phyloP scores from a whole-genome alignment of 106 monocot genomes.

The Iris macrosiphon region DNA sequence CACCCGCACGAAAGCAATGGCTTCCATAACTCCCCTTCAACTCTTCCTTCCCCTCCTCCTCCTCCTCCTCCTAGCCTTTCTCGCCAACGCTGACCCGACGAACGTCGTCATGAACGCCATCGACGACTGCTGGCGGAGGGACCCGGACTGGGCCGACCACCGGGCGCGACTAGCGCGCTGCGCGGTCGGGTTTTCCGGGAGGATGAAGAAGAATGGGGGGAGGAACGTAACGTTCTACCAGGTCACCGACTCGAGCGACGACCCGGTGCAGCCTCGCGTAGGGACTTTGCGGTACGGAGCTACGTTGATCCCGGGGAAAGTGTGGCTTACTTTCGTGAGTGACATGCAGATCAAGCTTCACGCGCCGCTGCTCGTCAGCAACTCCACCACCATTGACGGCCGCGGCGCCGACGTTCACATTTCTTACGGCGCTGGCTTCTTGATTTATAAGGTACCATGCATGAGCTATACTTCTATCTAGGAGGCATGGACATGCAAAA shows the following conservation, averaged over 20 bases:
- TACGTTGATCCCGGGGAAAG: slow-evolving; percentile 37
- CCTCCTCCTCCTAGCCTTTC: background rate
- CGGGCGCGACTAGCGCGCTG: slow-evolving; percentile 45
- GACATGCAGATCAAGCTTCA: slow-evolving; percentile 57
- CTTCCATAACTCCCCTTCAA: background rate
- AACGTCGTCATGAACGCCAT: slow-evolving; percentile 20
- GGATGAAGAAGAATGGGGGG: slow-evolving; percentile 50
- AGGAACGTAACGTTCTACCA: slow-evolving; percentile 23
- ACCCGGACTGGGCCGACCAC: slow-evolving; percentile 36
- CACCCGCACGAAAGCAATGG: too few species aligned
- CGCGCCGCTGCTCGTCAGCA: slow-evolving; percentile 36
- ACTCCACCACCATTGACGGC: slow-evolving; percentile 67
- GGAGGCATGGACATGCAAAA: too few species aligned
- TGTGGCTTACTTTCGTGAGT: slow-evolving; percentile 53
- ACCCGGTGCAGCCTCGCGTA: slow-evolving; percentile 33
- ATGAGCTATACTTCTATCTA: too few species aligned
- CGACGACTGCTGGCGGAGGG: slow-evolving; percentile 35
- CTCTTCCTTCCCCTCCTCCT: slow-evolving; percentile 6
- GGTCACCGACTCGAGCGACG: slow-evolving; percentile 52
- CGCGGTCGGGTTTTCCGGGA: slow-evolving; percentile 59
- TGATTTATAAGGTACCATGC: slow-evolving; percentile 16
- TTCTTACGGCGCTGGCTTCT: slow-evolving; percentile 44
- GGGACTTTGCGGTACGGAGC: slow-evolving; percentile 62
- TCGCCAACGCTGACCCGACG: background rate
- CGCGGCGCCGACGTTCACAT: slow-evolving; percentile 54